phyloP scores from a whole-genome alignment of 2,329 filamentous ascomycete genomes.

The Phoma sp. region DNA sequence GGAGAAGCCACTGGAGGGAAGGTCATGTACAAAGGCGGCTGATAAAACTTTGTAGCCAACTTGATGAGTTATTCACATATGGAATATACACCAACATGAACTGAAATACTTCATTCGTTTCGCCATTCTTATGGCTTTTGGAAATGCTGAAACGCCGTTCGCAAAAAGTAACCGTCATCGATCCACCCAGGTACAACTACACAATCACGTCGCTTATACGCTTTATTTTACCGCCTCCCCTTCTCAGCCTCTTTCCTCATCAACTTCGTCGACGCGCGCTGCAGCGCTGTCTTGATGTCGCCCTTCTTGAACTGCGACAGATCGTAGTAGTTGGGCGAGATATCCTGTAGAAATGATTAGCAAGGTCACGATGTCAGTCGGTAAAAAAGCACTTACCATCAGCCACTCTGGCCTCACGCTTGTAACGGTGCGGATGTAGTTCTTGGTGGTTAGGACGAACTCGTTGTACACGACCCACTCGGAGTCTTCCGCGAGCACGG shows the following conservation, averaged over 20 bases:
- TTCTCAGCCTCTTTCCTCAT: constrained; percentile 56
- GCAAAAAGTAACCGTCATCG: too few species aligned
- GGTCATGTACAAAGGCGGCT: too few species aligned
- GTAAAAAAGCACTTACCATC: constrained; percentile 63
- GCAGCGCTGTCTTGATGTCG: constrained; percentile 75
- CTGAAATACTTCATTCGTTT: too few species aligned
- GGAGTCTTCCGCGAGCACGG: constrained; percentile 83
- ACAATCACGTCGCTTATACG: too few species aligned
- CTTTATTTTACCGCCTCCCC: constrained; percentile 8
- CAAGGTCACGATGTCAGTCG: neutral
- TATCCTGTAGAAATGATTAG: constrained; percentile 66
- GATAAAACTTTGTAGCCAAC: too few species aligned
- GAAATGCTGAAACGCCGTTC: too few species aligned
- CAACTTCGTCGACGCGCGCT: constrained; percentile 61
- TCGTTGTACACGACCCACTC: constrained; percentile 99
- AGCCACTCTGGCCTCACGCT: constrained; percentile 94
- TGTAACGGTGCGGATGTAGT: constrained; percentile 95
- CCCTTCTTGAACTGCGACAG: constrained; percentile 80
- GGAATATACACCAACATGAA: too few species aligned
- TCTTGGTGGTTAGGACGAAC: constrained; percentile 96
- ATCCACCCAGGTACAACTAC: too few species aligned
- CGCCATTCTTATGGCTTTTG: too few species aligned
- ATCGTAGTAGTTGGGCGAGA: constrained; percentile 92
- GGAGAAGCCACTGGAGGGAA: too few species aligned
- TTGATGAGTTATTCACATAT: too few species aligned